Evolutionary conservation across 2,329 filamentous ascomycete genomes (phyloP).

Genomic region (Calonectria pauciramosa): DNA sequence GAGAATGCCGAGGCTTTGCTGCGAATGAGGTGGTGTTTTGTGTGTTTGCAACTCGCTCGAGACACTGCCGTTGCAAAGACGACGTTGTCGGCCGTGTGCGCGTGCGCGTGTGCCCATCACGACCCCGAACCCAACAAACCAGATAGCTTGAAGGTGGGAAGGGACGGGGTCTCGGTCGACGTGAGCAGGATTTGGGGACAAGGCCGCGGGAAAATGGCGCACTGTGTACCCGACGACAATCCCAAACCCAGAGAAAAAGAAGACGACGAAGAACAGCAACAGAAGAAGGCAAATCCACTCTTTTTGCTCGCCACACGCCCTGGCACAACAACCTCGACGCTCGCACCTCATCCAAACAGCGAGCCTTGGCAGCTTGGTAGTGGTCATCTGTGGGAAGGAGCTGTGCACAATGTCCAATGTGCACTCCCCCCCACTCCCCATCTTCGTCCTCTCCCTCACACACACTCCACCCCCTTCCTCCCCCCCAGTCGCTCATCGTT

Average conservation of each 20-base stretch:
- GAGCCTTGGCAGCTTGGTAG: background rate
- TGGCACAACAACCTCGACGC: background rate
- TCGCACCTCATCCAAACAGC: background rate
- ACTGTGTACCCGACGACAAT: constrained; percentile 19
- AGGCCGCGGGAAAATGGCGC: constrained; percentile 14
- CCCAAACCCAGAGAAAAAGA: constrained; percentile 13
- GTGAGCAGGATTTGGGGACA: constrained; percentile 7
- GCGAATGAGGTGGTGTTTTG: background rate
- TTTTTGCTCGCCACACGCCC: background rate
- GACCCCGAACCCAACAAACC: background rate
- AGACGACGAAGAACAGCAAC: constrained; percentile 22
- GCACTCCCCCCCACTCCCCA: constrained; percentile 11
- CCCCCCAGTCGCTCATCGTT: constrained; percentile 17
- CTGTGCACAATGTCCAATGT: constrained; percentile 6
- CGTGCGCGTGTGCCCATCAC: background rate
- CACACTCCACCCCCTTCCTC: background rate
- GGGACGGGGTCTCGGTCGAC: constrained; percentile 24
- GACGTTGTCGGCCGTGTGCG: background rate
- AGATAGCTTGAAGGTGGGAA: background rate
- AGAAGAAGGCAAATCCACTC: constrained; percentile 22
- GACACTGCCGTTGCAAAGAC: background rate
- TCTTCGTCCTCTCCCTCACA: background rate
- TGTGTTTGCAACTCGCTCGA: background rate
- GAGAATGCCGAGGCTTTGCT: background rate
- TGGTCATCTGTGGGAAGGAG: constrained; percentile 17